Conservation (phyloP, 2,329 filamentous ascomycete species). For the Aspergillus tanneri region DNA sequence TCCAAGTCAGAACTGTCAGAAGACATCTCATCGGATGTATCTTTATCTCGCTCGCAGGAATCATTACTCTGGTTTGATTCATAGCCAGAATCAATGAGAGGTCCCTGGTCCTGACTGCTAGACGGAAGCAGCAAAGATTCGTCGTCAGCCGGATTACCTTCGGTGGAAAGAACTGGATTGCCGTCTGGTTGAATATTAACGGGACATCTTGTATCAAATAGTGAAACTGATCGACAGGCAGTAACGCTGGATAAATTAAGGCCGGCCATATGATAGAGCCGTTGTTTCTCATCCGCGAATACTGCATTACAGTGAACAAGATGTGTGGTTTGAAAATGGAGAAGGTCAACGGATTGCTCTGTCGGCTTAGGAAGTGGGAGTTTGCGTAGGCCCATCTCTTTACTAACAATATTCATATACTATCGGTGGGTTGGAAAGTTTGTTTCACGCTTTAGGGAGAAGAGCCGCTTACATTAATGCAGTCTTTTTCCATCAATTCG, state of each 20-base stretch:
- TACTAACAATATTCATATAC: conserved; percentile 19
- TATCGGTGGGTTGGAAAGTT: conserved; percentile 1
- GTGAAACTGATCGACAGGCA: conserved; percentile 17
- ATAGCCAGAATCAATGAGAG: conserved; percentile 1
- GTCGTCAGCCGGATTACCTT: no score
- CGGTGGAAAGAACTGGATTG: no score
- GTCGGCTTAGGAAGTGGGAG: conserved; percentile 12
- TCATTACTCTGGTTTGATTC: not conserved
- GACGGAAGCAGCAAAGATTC: conserved; percentile 1
- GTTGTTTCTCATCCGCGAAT: conserved; percentile 20
- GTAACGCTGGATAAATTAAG: conserved; percentile 19
- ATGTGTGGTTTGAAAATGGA: conserved; percentile 13
- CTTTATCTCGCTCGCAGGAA: conserved; percentile 2
- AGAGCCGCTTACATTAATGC: conserved; percentile 9
- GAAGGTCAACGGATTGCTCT: conserved; percentile 16
- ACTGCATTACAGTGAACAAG: conserved; percentile 13
- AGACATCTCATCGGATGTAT: conserved; percentile 1
- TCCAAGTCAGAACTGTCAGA: conserved; percentile 5
- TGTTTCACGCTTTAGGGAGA: not conserved
- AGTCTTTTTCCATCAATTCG: conserved; percentile 9
- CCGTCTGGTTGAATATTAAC: conserved; percentile 6
- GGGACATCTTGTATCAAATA: conserved; percentile 17
- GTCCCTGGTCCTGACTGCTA: not conserved
- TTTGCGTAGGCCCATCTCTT: conserved; percentile 13
- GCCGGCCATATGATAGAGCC: conserved; percentile 12